These are phyloP conservation scores for Limonium bicolor DNA, from an alignment of 148 eudicot genomes.

Conservation along the genomic window DNA sequence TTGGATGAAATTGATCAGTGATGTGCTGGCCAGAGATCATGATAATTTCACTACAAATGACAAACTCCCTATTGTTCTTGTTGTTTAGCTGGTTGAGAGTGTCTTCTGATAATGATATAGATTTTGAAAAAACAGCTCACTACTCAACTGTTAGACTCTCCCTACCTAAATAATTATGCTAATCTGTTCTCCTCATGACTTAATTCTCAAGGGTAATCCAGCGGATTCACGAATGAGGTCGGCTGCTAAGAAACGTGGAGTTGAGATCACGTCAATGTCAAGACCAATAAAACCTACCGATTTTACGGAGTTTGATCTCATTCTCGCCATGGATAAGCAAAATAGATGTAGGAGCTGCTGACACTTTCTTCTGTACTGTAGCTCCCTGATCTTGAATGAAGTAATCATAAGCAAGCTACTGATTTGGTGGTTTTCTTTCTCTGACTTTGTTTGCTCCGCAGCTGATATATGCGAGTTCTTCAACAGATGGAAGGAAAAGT, in stretches of 20 bases:
- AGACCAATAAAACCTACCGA: conserved; percentile 81
- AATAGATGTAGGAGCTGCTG: conserved; percentile 41
- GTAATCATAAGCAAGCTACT: no score
- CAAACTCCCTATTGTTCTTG: no score
- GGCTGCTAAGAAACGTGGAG: conserved; percentile 74
- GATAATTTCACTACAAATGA: no score
- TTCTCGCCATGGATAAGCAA: conserved; percentile 94
- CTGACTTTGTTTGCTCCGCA: conserved; percentile 2
- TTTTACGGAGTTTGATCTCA: conserved; percentile 85
- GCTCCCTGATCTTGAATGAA: not conserved
- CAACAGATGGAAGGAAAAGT: conserved; percentile 56
- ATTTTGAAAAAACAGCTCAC: no score
- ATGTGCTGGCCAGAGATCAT: no score
- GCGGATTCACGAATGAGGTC: conserved; percentile 95
- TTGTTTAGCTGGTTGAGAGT: no score
- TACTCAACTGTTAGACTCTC: no score
- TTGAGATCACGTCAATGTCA: conserved; percentile 74
- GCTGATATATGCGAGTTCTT: conserved; percentile 70
- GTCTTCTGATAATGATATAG: no score
- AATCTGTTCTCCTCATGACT: no score
- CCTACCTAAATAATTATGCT: no score
- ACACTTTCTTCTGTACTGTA: not conserved
- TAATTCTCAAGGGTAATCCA: conserved; percentile 66
- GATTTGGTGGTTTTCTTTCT: not conserved
- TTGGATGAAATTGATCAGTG: no score